phyloP scores from a whole-genome alignment of 768 basidiomycete species.

The Kwoniella sp. region DNA sequence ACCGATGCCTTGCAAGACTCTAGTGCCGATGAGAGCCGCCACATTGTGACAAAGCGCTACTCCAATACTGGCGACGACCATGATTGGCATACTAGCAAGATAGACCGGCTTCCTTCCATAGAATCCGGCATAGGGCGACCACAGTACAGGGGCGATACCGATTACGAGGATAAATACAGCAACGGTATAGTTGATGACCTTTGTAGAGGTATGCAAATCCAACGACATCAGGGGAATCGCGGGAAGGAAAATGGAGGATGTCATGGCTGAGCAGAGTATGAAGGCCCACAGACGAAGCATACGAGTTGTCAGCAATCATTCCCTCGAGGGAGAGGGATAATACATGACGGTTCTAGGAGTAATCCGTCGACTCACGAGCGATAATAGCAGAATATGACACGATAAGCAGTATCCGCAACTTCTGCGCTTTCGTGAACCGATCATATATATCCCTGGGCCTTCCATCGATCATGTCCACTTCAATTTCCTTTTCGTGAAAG shows the following conservation, averaged over 20 bases:
- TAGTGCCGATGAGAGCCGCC: slow-evolving; percentile 63
- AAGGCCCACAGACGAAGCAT: too few relatives aligned
- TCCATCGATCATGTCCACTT: slow-evolving; percentile 33
- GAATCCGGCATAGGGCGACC: slow-evolving; percentile 62
- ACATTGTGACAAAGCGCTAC: slow-evolving; percentile 61
- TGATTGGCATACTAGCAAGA: slow-evolving; percentile 64
- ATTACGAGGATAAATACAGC: slow-evolving; percentile 61
- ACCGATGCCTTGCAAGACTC: slow-evolving; percentile 70
- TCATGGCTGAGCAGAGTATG: slow-evolving; percentile 64
- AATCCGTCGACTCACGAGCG: slow-evolving; percentile 61
- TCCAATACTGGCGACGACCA: slow-evolving; percentile 65
- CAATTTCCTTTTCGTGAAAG: not conserved
- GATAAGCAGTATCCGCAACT: slow-evolving; percentile 63
- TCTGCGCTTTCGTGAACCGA: slow-evolving; percentile 63
- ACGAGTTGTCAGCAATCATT: too few relatives aligned
- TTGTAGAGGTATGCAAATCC: slow-evolving; percentile 65
- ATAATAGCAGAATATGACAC: slow-evolving; percentile 67
- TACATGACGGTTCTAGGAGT: too few relatives aligned
- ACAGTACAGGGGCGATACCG: slow-evolving; percentile 61
- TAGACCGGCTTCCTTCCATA: slow-evolving; percentile 70
- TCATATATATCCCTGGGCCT: slow-evolving; percentile 59
- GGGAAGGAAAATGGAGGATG: slow-evolving; percentile 70
- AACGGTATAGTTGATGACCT: slow-evolving; percentile 65
- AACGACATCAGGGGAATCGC: slow-evolving; percentile 72
- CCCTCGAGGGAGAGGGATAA: too few relatives aligned